A percentile compares a stretch with the other conserved stretches of the same genome.
Evolutionary conservation across 306 rosid species (phyloP).

Genomic region (Cotoneaster glaucophyllus): DNA sequence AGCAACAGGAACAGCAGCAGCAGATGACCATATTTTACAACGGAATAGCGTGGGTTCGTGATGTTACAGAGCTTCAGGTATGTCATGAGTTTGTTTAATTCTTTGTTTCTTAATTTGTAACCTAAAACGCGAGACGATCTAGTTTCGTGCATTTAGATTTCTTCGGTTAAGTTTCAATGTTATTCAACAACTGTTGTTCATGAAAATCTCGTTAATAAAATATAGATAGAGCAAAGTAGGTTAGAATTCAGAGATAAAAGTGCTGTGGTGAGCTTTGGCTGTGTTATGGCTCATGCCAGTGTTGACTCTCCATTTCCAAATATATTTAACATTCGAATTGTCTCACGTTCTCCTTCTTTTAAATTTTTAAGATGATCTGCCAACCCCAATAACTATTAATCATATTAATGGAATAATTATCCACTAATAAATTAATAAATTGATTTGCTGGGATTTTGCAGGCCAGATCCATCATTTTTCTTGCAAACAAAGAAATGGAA

Average conservation of each 20-base stretch:
- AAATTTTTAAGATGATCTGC: background rate
- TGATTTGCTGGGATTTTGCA: background rate
- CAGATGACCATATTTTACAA: conserved; percentile 59
- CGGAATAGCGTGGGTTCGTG: conserved; percentile 53
- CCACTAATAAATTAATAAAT: background rate
- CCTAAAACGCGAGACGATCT: background rate
- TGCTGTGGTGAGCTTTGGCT: background rate
- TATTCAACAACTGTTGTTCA: background rate
- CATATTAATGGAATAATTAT: background rate
- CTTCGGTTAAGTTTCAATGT: background rate
- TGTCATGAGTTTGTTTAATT: background rate
- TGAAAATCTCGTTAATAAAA: too few species aligned
- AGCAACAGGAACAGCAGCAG: background rate
- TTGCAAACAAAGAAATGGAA: conserved; percentile 14
- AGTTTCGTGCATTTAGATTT: background rate
- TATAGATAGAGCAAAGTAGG: background rate
- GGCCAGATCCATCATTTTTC: conserved; percentile 9
- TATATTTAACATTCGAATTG: too few species aligned
- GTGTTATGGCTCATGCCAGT: background rate
- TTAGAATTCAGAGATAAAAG: background rate
- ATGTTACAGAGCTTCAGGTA: conserved; percentile 81
- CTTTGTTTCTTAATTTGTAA: background rate
- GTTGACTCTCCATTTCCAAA: background rate
- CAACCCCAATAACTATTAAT: background rate
- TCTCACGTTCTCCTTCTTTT: too few species aligned